Percentiles rank a stretch among this genome's conserved stretches.
phyloP scores from a whole-genome alignment of 1,284 basidiomycete species.

The Neolentinus lepideus region DNA sequence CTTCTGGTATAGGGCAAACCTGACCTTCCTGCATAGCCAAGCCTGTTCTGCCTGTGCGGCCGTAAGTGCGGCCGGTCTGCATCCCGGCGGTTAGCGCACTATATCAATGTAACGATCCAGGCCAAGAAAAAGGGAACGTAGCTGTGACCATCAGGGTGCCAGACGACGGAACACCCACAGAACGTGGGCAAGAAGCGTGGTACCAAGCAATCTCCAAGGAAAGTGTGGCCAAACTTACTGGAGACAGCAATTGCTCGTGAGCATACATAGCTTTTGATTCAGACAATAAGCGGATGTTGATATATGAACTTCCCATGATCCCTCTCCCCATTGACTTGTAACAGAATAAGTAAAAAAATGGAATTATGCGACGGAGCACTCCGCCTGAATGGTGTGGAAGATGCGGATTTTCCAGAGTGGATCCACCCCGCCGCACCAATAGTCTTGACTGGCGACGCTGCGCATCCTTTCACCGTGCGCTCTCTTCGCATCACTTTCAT shows the following conservation, averaged over 20 bases:
- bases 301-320: background rate
- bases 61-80: background rate
- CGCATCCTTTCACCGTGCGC: conserved; percentile 29
- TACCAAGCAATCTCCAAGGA: background rate
- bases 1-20: background rate
- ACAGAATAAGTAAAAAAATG: background rate
- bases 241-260: background rate
- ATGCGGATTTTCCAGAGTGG: conserved; percentile 24
- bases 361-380: conserved; percentile 16
- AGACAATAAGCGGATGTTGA: background rate
- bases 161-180: background rate
- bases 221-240: background rate
- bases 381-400: conserved; percentile 18
- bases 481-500: background rate
- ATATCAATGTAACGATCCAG: background rate
- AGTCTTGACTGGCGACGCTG: conserved; percentile 29
- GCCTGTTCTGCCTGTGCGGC: background rate
- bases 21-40: background rate
- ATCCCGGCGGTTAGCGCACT: background rate
- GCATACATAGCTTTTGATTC: background rate
- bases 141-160: background rate
- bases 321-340: background rate
- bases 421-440: conserved; percentile 25
- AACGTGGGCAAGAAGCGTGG: background rate
- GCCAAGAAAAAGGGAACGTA: background rate